Percentiles rank a stretch among this genome's conserved stretches.
Conservation (phyloP, 805 yeast genomes). For the Candida corydali region DNA sequence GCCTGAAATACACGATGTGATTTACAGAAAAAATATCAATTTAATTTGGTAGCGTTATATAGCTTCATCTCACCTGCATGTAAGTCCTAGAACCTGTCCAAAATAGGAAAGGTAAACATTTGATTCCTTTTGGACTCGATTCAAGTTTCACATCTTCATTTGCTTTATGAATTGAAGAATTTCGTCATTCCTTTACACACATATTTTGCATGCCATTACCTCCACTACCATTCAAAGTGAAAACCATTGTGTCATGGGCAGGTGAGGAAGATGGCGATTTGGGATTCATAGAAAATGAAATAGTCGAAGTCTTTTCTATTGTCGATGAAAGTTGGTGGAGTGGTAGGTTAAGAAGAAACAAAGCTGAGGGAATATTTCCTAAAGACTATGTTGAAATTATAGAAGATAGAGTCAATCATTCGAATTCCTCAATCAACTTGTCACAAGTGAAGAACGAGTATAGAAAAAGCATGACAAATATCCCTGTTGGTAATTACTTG, state of each 20-base stretch:
- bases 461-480: constrained; percentile 7
- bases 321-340: constrained; percentile 94
- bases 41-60: too few species aligned
- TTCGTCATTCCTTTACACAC: too few species aligned
- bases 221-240: constrained; percentile 65
- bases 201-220: constrained; percentile 23
- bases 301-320: constrained; percentile 73
- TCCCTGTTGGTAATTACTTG: constrained; percentile 13
- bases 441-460: constrained; percentile 10
- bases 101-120: constrained; percentile 5
- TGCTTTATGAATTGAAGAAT: constrained; percentile 1
- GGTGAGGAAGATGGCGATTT: constrained; percentile 86
- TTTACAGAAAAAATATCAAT: neutral
- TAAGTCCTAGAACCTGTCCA: neutral
- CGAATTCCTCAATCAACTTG: constrained; percentile 16
- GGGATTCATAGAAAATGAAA: constrained; percentile 91
- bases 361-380: constrained; percentile 82
- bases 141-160: constrained; percentile 5
- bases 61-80: neutral
- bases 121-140: neutral
- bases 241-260: constrained; percentile 89
- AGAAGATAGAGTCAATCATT: constrained; percentile 23
- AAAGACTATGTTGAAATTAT: constrained; percentile 72
- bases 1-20: constrained; percentile 41
- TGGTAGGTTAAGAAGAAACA: constrained; percentile 76